A percentile compares a stretch with the other conserved stretches of the same genome.
Conservation (phyloP, 768 basidiomycete species). For the Agaricus subrufescens region DNA sequence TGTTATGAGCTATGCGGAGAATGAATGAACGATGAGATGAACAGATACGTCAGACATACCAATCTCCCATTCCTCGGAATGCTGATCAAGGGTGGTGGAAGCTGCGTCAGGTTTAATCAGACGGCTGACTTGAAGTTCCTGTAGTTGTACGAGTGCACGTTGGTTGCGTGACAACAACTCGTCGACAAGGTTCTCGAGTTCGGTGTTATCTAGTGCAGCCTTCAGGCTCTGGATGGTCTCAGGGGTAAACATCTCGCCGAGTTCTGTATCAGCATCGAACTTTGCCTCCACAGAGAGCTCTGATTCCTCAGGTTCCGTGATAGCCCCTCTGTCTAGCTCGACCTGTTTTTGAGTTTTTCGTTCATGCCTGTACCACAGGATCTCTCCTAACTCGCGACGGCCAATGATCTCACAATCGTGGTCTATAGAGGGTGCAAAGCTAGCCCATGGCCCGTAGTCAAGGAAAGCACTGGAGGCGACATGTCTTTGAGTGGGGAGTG, state of each 20-base stretch:
- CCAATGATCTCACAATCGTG: slow-evolving; percentile 75
- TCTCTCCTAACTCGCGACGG: slow-evolving; percentile 52
- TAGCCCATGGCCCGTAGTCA: slow-evolving; percentile 72
- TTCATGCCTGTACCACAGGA: slow-evolving; percentile 48
- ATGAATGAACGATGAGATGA: slow-evolving; percentile 11
- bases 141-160: slow-evolving; percentile 57
- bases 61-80: slow-evolving; percentile 79
- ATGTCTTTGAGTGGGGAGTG: slow-evolving; percentile 44
- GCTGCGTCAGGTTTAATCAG: slow-evolving; percentile 41
- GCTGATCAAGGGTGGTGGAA: slow-evolving; percentile 46
- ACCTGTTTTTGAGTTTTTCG: slow-evolving; percentile 27
- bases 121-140: slow-evolving; percentile 59
- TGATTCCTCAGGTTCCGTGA: slow-evolving; percentile 21
- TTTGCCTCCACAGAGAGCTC: slow-evolving; percentile 7
- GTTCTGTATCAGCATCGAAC: slow-evolving; percentile 31
- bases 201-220: slow-evolving; percentile 50
- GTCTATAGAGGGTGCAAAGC: slow-evolving; percentile 77
- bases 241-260: slow-evolving; percentile 52
- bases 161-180: slow-evolving; percentile 65
- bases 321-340: slow-evolving; percentile 19
- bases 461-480: slow-evolving; percentile 66
- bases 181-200: slow-evolving; percentile 66
- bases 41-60: slow-evolving; percentile 41
- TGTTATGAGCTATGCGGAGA: slow-evolving; percentile 49
- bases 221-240: slow-evolving; percentile 58